Evolutionary conservation across 768 basidiomycete species (phyloP).

Genomic region (Amanita molliuscula): DNA sequence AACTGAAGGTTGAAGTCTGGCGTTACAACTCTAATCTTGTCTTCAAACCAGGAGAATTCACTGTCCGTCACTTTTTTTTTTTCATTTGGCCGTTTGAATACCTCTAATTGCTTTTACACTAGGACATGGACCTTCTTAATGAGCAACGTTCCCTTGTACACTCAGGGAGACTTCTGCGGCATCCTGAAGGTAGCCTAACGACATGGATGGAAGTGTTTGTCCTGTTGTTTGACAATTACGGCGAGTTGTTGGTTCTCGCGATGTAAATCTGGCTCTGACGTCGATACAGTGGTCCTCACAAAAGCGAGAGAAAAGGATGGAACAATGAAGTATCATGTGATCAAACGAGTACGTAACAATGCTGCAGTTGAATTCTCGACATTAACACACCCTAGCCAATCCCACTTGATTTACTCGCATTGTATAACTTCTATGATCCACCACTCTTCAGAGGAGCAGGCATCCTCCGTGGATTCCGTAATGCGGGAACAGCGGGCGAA

Average conservation of each 20-base stretch:
- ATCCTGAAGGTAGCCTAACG: slow-evolving; percentile 80
- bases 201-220: slow-evolving; percentile 89
- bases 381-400: slow-evolving; percentile 53
- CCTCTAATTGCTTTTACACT: not conserved
- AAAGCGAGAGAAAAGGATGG: slow-evolving; percentile 77
- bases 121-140: slow-evolving; percentile 86
- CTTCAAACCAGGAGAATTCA: slow-evolving; percentile 69
- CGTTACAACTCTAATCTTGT: slow-evolving; percentile 69
- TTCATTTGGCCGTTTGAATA: not conserved
- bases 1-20: slow-evolving; percentile 88
- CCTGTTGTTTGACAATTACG: slow-evolving; percentile 90
- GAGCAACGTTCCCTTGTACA: slow-evolving; percentile 78
- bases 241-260: slow-evolving; percentile 32
- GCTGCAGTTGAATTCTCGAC: slow-evolving; percentile 4
- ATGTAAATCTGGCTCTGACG: slow-evolving; percentile 8
- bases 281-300: slow-evolving; percentile 72
- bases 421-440: slow-evolving; percentile 75
- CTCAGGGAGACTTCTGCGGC: slow-evolving; percentile 72
- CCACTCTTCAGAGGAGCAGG: slow-evolving; percentile 68
- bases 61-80: slow-evolving; percentile 25
- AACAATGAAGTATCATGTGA: slow-evolving; percentile 66
- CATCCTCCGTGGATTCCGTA: slow-evolving; percentile 55
- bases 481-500: slow-evolving; percentile 17
- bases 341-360: slow-evolving; percentile 50
- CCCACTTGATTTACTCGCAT: slow-evolving; percentile 80